Percentiles rank a stretch among this genome's conserved stretches.
These are phyloP conservation scores for Opeltia flavorubescens DNA, from an alignment of 495 filamentous ascomycete genomes.

Conservation along the genomic window DNA sequence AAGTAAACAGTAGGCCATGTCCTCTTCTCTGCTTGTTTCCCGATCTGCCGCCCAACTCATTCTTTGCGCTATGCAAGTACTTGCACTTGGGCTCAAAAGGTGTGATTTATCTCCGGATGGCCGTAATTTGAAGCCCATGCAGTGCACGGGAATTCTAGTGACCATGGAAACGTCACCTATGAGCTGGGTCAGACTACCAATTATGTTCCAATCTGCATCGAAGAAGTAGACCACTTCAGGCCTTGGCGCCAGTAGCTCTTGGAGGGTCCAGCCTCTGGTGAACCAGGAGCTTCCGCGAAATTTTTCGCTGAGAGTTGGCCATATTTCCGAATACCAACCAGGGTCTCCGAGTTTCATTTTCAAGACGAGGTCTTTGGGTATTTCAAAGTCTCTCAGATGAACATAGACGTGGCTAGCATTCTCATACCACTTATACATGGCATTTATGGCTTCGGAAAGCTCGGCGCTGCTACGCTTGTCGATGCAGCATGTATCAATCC, in stretches of 20 bases:
- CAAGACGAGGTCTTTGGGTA: too few species aligned
- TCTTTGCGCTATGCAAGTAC: constrained; percentile 16
- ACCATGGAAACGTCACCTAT: constrained; percentile 5
- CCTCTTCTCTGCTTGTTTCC: constrained; percentile 21
- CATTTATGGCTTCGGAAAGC: constrained; percentile 22
- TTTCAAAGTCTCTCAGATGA: constrained; percentile 20
- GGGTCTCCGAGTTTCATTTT: not conserved
- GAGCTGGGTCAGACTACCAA: constrained; percentile 15
- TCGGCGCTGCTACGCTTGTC: constrained; percentile 26
- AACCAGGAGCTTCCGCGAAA: constrained; percentile 20
- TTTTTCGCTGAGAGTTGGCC: not conserved
- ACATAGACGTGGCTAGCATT: constrained; percentile 18
- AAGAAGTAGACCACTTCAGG: constrained; percentile 11
- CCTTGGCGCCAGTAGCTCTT: constrained; percentile 23
- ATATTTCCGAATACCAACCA: not conserved
- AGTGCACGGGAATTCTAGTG: constrained; percentile 10
- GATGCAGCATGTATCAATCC: constrained; percentile 29
- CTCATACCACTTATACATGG: constrained; percentile 22
- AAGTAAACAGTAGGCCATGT: constrained; percentile 29
- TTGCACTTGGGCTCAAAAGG: not conserved
- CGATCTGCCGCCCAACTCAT: constrained; percentile 28
- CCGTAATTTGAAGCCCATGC: constrained; percentile 6
- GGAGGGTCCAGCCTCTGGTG: constrained; percentile 27
- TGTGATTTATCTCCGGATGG: too few species aligned
- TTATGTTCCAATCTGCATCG: constrained; percentile 10